Evolutionary conservation across 495 filamentous ascomycete genomes (phyloP).

Genomic region (Penicillium ochrochloron): DNA sequence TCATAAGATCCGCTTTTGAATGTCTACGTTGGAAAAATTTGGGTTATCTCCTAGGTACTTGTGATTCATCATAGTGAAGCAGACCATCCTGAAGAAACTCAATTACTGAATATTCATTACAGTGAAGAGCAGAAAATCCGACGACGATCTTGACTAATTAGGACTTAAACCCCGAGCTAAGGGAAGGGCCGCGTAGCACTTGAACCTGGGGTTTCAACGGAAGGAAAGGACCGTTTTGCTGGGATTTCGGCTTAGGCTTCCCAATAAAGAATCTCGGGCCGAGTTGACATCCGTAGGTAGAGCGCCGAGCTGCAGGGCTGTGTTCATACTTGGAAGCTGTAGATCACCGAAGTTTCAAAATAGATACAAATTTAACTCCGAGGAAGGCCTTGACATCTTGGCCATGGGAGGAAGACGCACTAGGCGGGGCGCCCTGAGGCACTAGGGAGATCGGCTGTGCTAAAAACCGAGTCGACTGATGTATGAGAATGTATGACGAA

Average conservation of each 20-base stretch:
- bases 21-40: neutral
- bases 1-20: neutral
- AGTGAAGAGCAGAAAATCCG: neutral
- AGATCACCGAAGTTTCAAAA: conserved; percentile 4
- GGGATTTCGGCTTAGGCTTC: conserved; percentile 6
- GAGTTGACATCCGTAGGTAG: conserved; percentile 3
- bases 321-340: neutral
- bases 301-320: neutral
- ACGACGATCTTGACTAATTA: conserved; percentile 1
- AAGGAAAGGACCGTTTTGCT: neutral
- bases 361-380: neutral
- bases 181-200: neutral
- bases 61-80: neutral
- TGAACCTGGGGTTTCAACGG: neutral
- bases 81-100: conserved; percentile 3
- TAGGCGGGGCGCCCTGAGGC: neutral
- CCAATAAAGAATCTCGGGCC: conserved; percentile 15
- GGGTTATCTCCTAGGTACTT: neutral
- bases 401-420: neutral
- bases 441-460: neutral
- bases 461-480: neutral
- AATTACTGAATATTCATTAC: neutral
- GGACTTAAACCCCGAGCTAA: neutral
- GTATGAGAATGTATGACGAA: neutral
- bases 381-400: neutral